These are phyloP conservation scores for Phlebiopsis flavidoalba DNA, from an alignment of 768 basidiomycete species.

Conservation along the genomic window DNA sequence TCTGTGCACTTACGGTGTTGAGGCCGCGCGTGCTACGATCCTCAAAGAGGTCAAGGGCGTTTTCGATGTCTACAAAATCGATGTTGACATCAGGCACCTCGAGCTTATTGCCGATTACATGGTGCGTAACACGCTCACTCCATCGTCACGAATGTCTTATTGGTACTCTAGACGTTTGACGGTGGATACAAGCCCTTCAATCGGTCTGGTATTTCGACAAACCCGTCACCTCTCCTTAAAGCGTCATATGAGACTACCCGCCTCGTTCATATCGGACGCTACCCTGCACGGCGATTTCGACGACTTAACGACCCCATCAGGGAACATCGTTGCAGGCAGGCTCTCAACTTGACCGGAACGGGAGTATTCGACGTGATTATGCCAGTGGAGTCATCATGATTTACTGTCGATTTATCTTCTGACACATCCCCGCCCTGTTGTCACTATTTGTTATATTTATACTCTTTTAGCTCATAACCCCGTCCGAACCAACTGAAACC, in stretches of 20 bases:
- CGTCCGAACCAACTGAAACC: background rate
- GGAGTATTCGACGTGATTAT: slow-evolving; percentile 88
- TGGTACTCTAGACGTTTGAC: slow-evolving; percentile 75
- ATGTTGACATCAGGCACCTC: slow-evolving; percentile 89
- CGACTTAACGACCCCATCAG: slow-evolving; percentile 83
- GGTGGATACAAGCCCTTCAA: slow-evolving; percentile 99
- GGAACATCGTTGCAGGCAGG: slow-evolving; percentile 86
- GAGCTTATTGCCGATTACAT: slow-evolving; percentile 99
- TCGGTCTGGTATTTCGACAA: slow-evolving; percentile 87
- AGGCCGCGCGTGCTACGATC: slow-evolving; percentile 90
- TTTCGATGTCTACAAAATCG: slow-evolving; percentile 93
- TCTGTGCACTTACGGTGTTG: slow-evolving; percentile 90
- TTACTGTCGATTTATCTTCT: background rate
- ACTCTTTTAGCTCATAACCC: background rate
- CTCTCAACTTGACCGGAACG: slow-evolving; percentile 88
- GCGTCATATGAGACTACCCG: slow-evolving; percentile 98
- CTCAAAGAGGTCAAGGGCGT: slow-evolving; percentile 88
- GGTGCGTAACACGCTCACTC: slow-evolving; percentile 46
- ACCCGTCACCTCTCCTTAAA: slow-evolving; percentile 93
- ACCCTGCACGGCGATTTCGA: slow-evolving; percentile 95
- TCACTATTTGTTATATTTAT: background rate
- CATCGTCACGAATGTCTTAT: background rate
- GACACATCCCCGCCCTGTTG: background rate
- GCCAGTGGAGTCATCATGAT: slow-evolving; percentile 27
- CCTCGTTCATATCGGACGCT: slow-evolving; percentile 86